Evolutionary conservation across 23 red algal genomes (phyloP), one percentile per base, ranked within the genome.

Genomic region (Porphyridium purpureum): DNA sequence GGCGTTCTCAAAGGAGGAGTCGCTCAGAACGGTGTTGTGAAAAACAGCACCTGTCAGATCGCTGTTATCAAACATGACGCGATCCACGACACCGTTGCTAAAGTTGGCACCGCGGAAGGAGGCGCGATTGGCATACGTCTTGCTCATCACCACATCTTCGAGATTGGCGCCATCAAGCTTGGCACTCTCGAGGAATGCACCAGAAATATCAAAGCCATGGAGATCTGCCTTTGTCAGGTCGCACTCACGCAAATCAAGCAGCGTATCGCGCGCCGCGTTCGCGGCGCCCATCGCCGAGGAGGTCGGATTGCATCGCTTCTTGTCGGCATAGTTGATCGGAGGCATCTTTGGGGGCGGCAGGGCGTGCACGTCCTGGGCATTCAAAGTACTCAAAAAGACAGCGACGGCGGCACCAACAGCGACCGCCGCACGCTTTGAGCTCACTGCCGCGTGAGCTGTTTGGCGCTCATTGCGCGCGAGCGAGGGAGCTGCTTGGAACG

Each of bases 261-360:
- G 50, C 19, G 35, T 64, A 62, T 94, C 87, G 11, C 87, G 62
- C 7, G 76, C 77, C 24, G 87, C 87, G 60, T 94, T 94, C 17
- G 87, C 87, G 36, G 83, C 76, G 2, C 87, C 87, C 9, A 94
- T 94, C 17, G 87, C 61, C 14, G 77, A 84, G 3, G 87, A 94
- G 17, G 69, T 8, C 2, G 52, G 11, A 1, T 4, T 21, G 58
- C 69, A 74, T 7, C 69, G n/a, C n/a, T n/a, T n/a, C n/a, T n/a
- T n/a, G n/a, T n/a, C n/a, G n/a, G n/a, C n/a, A n/a, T n/a, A n/a
- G n/a, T n/a, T n/a, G n/a, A n/a, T n/a, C n/a, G n/a, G n/a, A n/a
- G n/a, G n/a, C n/a, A n/a, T n/a, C n/a, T n/a, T n/a, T n/a, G n/a
- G n/a, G n/a, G n/a, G n/a, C n/a, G n/a, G n/a, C n/a, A n/a, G n/a